These are phyloP conservation scores for Malus fusca DNA, from an alignment of 306 rosid genomes.

Conservation along the genomic window DNA sequence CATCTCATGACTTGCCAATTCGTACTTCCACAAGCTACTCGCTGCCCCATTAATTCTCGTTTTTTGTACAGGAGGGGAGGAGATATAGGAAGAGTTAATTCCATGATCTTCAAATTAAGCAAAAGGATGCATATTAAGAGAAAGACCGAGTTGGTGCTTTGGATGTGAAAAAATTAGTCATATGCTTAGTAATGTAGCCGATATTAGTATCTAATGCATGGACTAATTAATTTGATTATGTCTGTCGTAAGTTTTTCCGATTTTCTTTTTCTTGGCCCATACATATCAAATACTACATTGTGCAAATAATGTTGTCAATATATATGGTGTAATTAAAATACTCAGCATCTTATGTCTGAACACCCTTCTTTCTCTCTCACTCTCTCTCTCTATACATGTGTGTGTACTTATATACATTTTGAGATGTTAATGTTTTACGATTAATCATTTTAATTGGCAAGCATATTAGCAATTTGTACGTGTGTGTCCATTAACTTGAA, in stretches of 20 bases:
- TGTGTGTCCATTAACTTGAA: neutral
- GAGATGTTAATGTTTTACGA: neutral
- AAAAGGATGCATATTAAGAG: neutral
- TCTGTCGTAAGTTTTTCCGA: neutral
- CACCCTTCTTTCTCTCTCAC: neutral
- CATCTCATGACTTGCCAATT: neutral
- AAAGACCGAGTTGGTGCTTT: neutral
- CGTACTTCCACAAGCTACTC: too few relatives aligned
- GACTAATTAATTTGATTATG: neutral
- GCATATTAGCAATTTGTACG: neutral
- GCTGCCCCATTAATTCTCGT: neutral
- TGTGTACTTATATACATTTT: neutral
- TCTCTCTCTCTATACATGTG: too few relatives aligned
- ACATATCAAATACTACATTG: neutral
- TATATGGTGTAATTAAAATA: neutral
- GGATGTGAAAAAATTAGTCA: neutral
- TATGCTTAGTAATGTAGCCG: neutral
- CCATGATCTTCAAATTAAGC: neutral
- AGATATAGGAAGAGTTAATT: neutral
- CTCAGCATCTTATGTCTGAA: neutral
- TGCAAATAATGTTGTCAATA: neutral
- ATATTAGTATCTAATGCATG: neutral
- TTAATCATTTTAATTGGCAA: neutral
- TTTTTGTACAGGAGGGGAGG: neutral
- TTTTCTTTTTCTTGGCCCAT: neutral